These are phyloP conservation scores for Yamadazyma nakazawae DNA, from an alignment of 805 yeast genomes.

Conservation along the genomic window DNA sequence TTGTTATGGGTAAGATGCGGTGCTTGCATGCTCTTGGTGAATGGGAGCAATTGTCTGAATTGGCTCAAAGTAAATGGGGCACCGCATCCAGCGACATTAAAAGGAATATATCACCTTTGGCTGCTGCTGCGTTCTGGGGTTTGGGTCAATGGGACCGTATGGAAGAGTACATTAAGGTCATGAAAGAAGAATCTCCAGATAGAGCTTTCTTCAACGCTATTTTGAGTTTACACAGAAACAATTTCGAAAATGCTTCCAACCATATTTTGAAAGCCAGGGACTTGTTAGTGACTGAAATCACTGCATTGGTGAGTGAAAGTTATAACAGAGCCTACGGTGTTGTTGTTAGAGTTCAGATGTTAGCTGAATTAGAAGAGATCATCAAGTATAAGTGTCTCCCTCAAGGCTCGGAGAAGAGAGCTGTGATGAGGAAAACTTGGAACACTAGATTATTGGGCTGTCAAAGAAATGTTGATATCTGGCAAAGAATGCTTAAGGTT, in stretches of 20 bases:
- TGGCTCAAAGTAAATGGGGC: conserved; percentile 86
- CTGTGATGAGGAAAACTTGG: conserved; percentile 87
- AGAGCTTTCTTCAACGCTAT: conserved; percentile 93
- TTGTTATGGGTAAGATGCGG: conserved; percentile 96
- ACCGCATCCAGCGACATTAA: conserved; percentile 67
- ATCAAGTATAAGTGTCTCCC: conserved; percentile 84
- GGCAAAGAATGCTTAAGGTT: conserved; percentile 94
- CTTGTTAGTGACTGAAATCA: conserved; percentile 83
- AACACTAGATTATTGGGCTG: conserved; percentile 87
- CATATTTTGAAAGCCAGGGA: conserved; percentile 87
- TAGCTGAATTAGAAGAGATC: conserved; percentile 94
- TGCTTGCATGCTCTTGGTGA: conserved; percentile 98
- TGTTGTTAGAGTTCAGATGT: conserved; percentile 94
- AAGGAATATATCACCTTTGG: conserved; percentile 89
- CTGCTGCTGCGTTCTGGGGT: conserved; percentile 99
- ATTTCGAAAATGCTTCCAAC: conserved; percentile 73
- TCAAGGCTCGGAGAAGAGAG: conserved; percentile 75
- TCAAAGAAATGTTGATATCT: conserved; percentile 96
- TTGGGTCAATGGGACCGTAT: conserved; percentile 94
- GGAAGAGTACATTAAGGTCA: conserved; percentile 85
- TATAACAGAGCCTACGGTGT: conserved; percentile 96
- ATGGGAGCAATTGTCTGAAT: conserved; percentile 87
- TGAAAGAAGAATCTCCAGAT: conserved; percentile 92
- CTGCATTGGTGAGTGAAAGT: conserved; percentile 92
- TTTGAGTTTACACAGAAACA: conserved; percentile 76